These are phyloP conservation scores for Linnemannia schmuckeri DNA, from an alignment of 192 early-diverging fungal species.

Conservation along the genomic window DNA sequence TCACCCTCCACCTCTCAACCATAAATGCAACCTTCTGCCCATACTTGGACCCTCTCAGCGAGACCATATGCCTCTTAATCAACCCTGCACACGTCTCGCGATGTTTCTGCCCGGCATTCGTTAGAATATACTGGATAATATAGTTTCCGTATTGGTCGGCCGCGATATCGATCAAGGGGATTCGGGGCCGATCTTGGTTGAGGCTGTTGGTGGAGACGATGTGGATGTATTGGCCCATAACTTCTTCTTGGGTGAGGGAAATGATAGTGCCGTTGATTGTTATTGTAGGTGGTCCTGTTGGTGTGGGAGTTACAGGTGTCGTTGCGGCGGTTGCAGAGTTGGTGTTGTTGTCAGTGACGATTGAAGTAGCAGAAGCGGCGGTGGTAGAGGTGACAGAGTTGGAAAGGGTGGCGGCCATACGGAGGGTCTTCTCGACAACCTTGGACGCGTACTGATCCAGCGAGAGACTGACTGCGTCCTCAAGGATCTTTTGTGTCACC, in stretches of 20 bases:
- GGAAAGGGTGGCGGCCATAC: constrained; percentile 38
- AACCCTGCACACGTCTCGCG: constrained; percentile 68
- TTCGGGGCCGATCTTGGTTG: constrained; percentile 49
- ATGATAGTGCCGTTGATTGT: constrained; percentile 31
- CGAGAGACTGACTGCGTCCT: constrained; percentile 66
- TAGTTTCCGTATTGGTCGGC: constrained; percentile 87
- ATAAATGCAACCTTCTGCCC: constrained; percentile 70
- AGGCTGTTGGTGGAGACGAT: constrained; percentile 38
- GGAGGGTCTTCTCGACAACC: constrained; percentile 80
- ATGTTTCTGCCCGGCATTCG: constrained; percentile 67
- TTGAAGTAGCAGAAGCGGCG: neutral
- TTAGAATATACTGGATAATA: constrained; percentile 81
- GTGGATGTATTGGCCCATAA: constrained; percentile 48
- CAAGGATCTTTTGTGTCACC: constrained; percentile 61
- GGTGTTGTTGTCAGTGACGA: neutral
- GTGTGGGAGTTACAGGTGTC: neutral
- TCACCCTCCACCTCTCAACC: constrained; percentile 48
- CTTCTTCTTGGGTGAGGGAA: constrained; percentile 38
- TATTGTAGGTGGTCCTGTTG: constrained; percentile 16
- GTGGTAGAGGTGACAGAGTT: neutral
- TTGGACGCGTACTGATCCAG: constrained; percentile 84
- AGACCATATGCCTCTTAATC: constrained; percentile 76
- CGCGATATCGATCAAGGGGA: constrained; percentile 76
- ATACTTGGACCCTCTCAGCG: constrained; percentile 77
- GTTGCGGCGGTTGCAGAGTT: neutral